These are phyloP conservation scores for Sutorius eximius DNA, from an alignment of 1,284 basidiomycete genomes.

Conservation along the genomic window DNA sequence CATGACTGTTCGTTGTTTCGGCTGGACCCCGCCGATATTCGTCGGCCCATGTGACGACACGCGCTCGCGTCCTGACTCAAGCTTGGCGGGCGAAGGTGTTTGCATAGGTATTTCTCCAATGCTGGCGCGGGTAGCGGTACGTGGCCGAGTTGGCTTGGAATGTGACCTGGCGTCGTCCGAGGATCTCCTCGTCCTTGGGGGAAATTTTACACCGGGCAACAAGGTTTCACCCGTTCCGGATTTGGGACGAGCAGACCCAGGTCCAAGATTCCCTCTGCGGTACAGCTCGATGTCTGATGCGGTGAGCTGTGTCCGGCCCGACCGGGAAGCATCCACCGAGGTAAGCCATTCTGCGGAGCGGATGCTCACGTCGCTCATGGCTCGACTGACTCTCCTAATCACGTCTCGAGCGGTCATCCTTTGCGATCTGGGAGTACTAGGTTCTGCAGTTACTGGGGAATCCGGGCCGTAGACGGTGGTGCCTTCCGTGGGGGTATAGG, in stretches of 20 bases:
- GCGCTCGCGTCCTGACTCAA: slow-evolving; percentile 34
- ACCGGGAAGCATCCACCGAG: slow-evolving; percentile 20
- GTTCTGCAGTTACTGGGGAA: background rate
- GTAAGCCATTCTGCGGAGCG: slow-evolving; percentile 35
- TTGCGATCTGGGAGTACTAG: slow-evolving; percentile 15
- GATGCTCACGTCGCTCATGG: slow-evolving; percentile 32
- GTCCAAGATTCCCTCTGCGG: slow-evolving; percentile 20
- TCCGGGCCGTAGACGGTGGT: slow-evolving; percentile 1
- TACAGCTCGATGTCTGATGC: slow-evolving; percentile 30
- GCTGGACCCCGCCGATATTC: background rate
- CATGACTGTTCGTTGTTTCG: background rate
- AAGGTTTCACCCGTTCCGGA: background rate
- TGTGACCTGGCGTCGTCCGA: slow-evolving; percentile 1
- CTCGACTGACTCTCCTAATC: slow-evolving; percentile 24
- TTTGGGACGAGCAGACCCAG: background rate
- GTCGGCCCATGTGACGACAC: slow-evolving; percentile 4
- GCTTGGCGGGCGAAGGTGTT: slow-evolving; percentile 26
- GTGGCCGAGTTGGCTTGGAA: slow-evolving; percentile 5
- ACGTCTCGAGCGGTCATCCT: slow-evolving; percentile 18
- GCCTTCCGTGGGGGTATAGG: slow-evolving; percentile 7
- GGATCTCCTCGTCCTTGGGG: slow-evolving; percentile 3
- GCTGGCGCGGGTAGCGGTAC: slow-evolving; percentile 41
- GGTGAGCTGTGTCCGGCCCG: slow-evolving; percentile 18
- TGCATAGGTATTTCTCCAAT: slow-evolving; percentile 42
- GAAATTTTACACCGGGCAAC: slow-evolving; percentile 1